phyloP scores from a whole-genome alignment of 2,329 filamentous ascomycete species.

The Diplodia intermedia region DNA sequence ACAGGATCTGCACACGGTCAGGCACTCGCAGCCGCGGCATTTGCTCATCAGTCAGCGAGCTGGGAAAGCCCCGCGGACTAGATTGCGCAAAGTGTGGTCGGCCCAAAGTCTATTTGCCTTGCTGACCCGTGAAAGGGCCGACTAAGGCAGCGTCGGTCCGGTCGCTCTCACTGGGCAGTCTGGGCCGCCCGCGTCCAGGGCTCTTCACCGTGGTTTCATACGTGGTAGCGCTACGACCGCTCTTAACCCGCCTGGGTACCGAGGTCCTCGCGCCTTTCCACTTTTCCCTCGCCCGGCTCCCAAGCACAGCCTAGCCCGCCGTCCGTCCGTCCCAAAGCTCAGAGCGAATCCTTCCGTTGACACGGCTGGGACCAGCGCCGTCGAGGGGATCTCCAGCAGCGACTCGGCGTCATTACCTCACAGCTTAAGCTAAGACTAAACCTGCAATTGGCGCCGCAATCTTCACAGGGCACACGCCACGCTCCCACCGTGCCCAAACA shows the following conservation, averaged over 20 bases:
- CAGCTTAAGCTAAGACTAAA: slow-evolving; percentile 43
- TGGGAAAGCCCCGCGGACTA: slow-evolving; percentile 31
- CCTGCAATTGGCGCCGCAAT: slow-evolving; percentile 45
- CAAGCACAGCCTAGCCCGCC: slow-evolving; percentile 29
- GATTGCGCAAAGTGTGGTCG: slow-evolving; percentile 31
- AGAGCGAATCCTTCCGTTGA: slow-evolving; percentile 27
- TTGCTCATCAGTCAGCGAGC: slow-evolving; percentile 31
- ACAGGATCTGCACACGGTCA: slow-evolving; percentile 30
- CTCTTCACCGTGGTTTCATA: slow-evolving; percentile 33
- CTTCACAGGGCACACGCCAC: slow-evolving; percentile 43
- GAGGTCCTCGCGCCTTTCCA: slow-evolving; percentile 32
- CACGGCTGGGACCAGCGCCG: slow-evolving; percentile 28
- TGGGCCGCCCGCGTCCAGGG: slow-evolving; percentile 29
- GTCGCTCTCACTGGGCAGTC: slow-evolving; percentile 33
- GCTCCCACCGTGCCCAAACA: slow-evolving; percentile 32
- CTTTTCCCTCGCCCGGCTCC: slow-evolving; percentile 30
- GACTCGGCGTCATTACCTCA: slow-evolving; percentile 47
- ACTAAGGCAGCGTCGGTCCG: slow-evolving; percentile 33
- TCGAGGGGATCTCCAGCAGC: slow-evolving; percentile 30
- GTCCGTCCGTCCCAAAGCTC: slow-evolving; percentile 30
- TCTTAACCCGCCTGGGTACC: slow-evolving; percentile 32
- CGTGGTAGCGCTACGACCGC: slow-evolving; percentile 31
- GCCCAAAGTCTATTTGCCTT: slow-evolving; percentile 30
- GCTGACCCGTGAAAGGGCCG: slow-evolving; percentile 32
- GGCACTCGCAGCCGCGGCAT: slow-evolving; percentile 30